A percentile compares a stretch with the other conserved stretches of the same genome.
phyloP scores from a whole-genome alignment of 805 yeast species.

The Candida sakaeoensis region DNA sequence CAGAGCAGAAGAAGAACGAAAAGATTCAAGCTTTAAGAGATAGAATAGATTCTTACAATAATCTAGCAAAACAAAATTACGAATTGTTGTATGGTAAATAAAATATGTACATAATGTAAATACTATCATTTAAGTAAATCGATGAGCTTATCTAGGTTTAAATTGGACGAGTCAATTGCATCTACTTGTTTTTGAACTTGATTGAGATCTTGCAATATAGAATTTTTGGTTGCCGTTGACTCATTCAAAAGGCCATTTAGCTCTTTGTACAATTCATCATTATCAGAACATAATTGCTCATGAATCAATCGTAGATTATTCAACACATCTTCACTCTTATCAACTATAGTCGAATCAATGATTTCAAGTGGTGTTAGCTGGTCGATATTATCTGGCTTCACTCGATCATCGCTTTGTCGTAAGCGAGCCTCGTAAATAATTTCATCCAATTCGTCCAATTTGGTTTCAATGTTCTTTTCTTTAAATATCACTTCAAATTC shows the following conservation, averaged over 20 bases:
- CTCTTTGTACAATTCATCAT: constrained; percentile 23
- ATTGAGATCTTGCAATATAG: constrained; percentile 4
- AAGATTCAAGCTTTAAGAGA: constrained; percentile 32
- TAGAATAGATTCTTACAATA: constrained; percentile 37
- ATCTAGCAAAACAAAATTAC: constrained; percentile 34
- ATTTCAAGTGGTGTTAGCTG: constrained; percentile 28
- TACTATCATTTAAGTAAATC: constrained; percentile 1
- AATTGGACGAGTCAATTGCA: background rate
- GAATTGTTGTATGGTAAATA: constrained; percentile 13
- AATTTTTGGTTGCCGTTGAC: constrained; percentile 18
- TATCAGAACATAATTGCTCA: constrained; percentile 35
- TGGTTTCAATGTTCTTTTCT: constrained; percentile 43
- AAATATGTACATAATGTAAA: background rate
- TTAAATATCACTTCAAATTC: constrained; percentile 54
- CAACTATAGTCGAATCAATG: constrained; percentile 26
- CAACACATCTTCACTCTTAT: constrained; percentile 19
- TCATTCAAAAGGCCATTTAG: constrained; percentile 18
- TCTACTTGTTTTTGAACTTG: constrained; percentile 5
- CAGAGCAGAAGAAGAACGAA: constrained; percentile 27
- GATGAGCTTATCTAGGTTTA: constrained; percentile 2
- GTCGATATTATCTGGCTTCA: constrained; percentile 25
- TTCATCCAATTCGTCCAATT: constrained; percentile 46
- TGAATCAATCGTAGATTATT: constrained; percentile 30
- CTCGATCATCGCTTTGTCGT: constrained; percentile 17
- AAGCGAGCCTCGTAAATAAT: constrained; percentile 39